Percentiles rank a stretch among this genome's conserved stretches.
phyloP scores from a whole-genome alignment of 2,329 filamentous ascomycete species.

The Aureobasidium sp. region DNA sequence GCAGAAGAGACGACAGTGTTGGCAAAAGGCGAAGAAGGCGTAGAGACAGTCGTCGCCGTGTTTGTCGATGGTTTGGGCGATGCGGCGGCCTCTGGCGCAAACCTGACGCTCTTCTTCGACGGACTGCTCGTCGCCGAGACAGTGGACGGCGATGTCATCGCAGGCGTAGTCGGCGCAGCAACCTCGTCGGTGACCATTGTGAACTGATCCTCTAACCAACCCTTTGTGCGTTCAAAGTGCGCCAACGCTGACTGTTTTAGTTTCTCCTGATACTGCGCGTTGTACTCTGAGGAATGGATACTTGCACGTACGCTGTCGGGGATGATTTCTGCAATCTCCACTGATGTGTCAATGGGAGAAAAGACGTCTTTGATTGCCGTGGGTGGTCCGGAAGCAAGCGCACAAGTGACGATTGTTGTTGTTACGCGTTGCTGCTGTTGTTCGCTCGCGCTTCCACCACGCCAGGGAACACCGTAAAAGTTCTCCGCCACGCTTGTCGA shows the following conservation, averaged over 20 bases:
- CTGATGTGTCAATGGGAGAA: conserved; percentile 26
- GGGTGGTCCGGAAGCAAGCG: conserved; percentile 46
- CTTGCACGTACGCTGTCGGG: conserved; percentile 49
- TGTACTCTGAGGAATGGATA: conserved; percentile 58
- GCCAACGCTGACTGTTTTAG: conserved; percentile 60
- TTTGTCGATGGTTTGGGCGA: conserved; percentile 31
- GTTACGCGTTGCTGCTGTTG: conserved; percentile 31
- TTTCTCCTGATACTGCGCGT: conserved; percentile 65
- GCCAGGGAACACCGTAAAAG: conserved; percentile 82
- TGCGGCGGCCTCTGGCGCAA: conserved; percentile 34
- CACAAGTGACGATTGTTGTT: conserved; percentile 59
- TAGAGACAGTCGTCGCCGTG: not conserved
- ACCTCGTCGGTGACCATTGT: not conserved
- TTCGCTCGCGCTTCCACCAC: conserved; percentile 20
- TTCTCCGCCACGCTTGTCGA: conserved; percentile 86
- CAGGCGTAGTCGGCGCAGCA: conserved; percentile 23
- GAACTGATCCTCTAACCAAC: conserved; percentile 73
- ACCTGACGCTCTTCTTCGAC: conserved; percentile 67
- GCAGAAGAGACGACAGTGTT: not conserved
- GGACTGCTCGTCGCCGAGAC: conserved; percentile 26
- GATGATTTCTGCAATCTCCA: conserved; percentile 35
- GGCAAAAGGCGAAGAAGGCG: not conserved
- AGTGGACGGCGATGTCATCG: conserved; percentile 16
- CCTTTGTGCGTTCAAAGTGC: conserved; percentile 75
- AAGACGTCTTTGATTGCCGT: conserved; percentile 51